These are phyloP conservation scores for Petunia secreta DNA, from an alignment of 257 asterid species.

Conservation along the genomic window DNA sequence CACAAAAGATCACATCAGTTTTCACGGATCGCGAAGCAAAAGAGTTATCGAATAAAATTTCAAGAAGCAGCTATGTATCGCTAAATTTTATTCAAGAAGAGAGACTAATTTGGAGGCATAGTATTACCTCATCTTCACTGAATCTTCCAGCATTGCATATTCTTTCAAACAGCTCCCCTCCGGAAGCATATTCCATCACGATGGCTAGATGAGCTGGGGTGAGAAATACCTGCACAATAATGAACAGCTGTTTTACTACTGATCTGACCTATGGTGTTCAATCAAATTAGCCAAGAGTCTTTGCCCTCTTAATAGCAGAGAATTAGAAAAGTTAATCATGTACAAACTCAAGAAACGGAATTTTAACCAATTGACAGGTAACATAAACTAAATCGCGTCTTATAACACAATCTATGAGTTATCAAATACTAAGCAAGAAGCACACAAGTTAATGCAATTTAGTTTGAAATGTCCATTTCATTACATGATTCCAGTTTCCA, in stretches of 20 bases:
- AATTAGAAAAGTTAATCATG: not conserved
- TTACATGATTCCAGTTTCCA: not conserved
- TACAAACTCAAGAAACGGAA: not conserved
- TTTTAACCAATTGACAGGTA: not conserved
- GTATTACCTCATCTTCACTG: conserved; percentile 54
- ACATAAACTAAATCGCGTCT: not conserved
- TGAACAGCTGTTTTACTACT: not conserved
- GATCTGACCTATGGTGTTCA: not conserved
- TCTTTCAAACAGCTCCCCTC: conserved; percentile 56
- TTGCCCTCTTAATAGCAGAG: not conserved
- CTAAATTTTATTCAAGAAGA: not conserved
- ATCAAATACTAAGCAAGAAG: not conserved
- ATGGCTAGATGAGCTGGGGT: conserved; percentile 62
- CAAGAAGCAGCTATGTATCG: not conserved
- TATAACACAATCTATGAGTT: not conserved
- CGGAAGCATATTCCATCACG: conserved; percentile 59
- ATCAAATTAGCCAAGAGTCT: not conserved
- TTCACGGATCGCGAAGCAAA: not conserved
- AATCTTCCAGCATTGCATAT: conserved; percentile 61
- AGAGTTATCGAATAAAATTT: not conserved
- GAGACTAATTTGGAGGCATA: not conserved
- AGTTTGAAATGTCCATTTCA: conserved; percentile 1
- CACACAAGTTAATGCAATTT: not conserved
- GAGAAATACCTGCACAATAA: conserved; percentile 44
- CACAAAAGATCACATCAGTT: not conserved